These are phyloP conservation scores for Russula sp. DNA, from an alignment of 768 basidiomycete genomes.

Conservation along the genomic window DNA sequence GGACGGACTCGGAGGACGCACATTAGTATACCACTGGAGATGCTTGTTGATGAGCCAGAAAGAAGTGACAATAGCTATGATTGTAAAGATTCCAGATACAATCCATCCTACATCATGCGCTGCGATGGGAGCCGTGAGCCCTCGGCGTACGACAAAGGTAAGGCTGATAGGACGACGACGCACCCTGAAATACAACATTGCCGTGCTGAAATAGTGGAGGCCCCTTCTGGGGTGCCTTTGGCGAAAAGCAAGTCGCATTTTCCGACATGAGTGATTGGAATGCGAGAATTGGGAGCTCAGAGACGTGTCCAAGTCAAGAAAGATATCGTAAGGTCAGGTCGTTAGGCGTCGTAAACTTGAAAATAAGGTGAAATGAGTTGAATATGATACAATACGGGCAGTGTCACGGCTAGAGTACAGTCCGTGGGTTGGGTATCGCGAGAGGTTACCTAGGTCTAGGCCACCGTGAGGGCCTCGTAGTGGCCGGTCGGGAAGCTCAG, in stretches of 20 bases:
- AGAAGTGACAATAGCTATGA: slow-evolving; percentile 50
- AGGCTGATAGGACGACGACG: slow-evolving; percentile 13
- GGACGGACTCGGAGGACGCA: slow-evolving; percentile 31
- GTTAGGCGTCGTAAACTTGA: background rate
- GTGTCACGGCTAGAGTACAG: background rate
- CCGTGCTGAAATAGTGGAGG: slow-evolving; percentile 61
- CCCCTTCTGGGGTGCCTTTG: slow-evolving; percentile 38
- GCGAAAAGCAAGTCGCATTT: slow-evolving; percentile 34
- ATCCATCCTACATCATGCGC: slow-evolving; percentile 73
- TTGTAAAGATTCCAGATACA: slow-evolving; percentile 51
- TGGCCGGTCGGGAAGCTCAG: background rate
- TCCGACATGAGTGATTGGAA: background rate
- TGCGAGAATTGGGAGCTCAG: background rate
- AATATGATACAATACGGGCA: background rate
- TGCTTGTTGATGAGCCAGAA: slow-evolving; percentile 74
- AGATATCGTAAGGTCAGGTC: slow-evolving; percentile 11
- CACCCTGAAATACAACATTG: slow-evolving; percentile 55
- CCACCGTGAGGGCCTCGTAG: background rate
- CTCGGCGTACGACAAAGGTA: background rate
- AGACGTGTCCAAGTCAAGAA: background rate
- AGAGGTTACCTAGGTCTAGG: background rate
- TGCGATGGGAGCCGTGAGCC: slow-evolving; percentile 24
- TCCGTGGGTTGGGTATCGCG: background rate
- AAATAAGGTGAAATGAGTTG: no score
- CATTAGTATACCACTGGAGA: slow-evolving; percentile 65